Evolutionary conservation across 73 alveolate species (phyloP).

Genomic region (Vitrella brassicaformis): DNA sequence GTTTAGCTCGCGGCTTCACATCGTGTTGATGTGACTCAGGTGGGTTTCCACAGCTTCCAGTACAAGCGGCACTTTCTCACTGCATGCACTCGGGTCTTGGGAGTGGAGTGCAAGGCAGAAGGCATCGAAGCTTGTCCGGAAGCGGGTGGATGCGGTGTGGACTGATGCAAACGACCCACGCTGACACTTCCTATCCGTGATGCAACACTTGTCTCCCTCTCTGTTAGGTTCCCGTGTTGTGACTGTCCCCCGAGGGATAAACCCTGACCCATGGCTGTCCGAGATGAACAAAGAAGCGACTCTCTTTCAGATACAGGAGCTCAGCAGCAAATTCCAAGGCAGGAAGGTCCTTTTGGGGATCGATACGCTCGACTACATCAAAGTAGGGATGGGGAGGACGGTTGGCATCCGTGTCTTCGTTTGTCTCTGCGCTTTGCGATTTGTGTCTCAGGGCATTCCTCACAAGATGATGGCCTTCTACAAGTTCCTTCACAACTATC

Average conservation of each 20-base stretch:
- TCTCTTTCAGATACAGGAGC: background rate
- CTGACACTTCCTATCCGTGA: too few species aligned
- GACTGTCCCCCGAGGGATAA: background rate
- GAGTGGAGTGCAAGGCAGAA: slow-evolving; percentile 4
- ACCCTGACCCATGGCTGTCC: background rate
- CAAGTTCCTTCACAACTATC: slow-evolving; percentile 8
- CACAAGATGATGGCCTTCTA: slow-evolving; percentile 23
- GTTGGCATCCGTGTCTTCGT: slow-evolving; percentile 8
- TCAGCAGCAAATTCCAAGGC: background rate
- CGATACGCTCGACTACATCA: background rate
- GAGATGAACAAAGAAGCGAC: background rate
- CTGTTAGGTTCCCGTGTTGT: background rate
- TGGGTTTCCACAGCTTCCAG: slow-evolving; percentile 12
- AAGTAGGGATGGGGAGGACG: background rate
- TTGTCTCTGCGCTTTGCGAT: background rate
- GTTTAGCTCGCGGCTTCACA: background rate
- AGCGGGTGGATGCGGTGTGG: background rate
- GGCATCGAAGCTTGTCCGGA: slow-evolving; percentile 14
- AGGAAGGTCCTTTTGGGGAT: background rate
- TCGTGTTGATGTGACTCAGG: background rate
- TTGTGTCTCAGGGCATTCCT: slow-evolving; percentile 6
- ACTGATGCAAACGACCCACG: too few species aligned
- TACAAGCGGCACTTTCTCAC: slow-evolving; percentile 17
- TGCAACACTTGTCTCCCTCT: background rate
- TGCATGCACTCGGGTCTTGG: slow-evolving; percentile 3